phyloP scores from a whole-genome alignment of 129 eudicot species.

The Oenanthe sinensis region DNA sequence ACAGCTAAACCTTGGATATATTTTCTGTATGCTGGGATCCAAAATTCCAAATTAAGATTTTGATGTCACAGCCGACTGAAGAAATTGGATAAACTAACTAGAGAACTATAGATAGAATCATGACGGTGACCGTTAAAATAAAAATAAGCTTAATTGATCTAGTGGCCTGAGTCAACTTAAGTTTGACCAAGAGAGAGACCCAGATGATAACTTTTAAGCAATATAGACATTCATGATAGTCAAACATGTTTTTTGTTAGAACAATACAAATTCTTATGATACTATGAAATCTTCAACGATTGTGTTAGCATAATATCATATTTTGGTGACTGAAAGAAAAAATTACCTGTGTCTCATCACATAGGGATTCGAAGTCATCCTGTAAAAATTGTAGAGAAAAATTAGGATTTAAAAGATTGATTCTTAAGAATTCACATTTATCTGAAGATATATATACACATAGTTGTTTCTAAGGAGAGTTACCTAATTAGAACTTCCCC shows the following conservation, averaged over 20 bases:
- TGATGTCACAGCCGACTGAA: background rate
- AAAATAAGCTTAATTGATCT: background rate
- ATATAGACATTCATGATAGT: background rate
- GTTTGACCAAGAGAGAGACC: background rate
- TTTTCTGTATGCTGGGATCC: background rate
- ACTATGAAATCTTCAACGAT: background rate
- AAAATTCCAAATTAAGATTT: background rate
- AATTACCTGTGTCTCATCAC: slow-evolving; percentile 32
- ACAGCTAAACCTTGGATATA: background rate
- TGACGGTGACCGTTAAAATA: background rate
- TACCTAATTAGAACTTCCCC: background rate
- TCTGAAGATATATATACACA: background rate
- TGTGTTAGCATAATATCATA: background rate
- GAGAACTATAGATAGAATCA: background rate
- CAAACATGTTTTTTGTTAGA: background rate
- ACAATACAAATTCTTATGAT: background rate
- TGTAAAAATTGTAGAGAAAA: slow-evolving; percentile 14
- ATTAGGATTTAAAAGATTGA: background rate
- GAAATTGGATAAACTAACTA: background rate
- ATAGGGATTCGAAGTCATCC: slow-evolving; percentile 30
- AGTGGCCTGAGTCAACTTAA: background rate
- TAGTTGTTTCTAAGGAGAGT: background rate
- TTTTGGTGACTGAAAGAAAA: background rate
- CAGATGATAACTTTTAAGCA: background rate
- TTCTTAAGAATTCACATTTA: background rate